Evolutionary conservation across 108 stramenopile genomes (phyloP), one percentile per base, ranked within the genome.

Genomic region (Schizochytrium sp.): DNA sequence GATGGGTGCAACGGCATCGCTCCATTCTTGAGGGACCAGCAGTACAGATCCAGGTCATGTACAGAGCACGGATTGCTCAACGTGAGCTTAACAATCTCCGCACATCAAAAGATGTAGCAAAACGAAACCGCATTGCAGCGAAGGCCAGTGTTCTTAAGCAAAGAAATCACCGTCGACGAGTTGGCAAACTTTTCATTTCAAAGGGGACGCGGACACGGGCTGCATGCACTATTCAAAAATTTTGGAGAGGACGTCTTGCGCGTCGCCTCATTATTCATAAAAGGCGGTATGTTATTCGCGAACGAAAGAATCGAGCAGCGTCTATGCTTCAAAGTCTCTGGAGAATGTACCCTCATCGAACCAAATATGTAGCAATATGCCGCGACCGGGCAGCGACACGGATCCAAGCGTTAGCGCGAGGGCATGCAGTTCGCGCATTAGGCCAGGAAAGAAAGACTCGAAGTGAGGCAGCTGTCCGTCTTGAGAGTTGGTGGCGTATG

Each of bases 401-500:
- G 15, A 83, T 83, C 12, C 76, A 83, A 40, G 76, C 76, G 5
- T n/a, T n/a, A 10, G 10, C 5, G 7, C 47, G 76, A 17, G 76
- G 76, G n/a, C 53, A 83, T 1, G 47, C 76, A 13, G 76, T 83
- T 19, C 76, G 76, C 10, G 53, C 47, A 42, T 10, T 55, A 5
- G 50, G 76, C 2, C 76, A 55, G 76, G 28, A 83, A 53, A 17
- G 47, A 13, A 17, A 55, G 47, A n/a, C 4, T 13, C 47, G 53
- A 5, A 1, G 5, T 53, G 2, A 55, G 7, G 5, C 10, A 8
- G 53, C 53, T 5, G 40, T 40, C 0, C 45, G 1, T 10, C 19
- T 83, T 1, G 50, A 83, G 2, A 12, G 50, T 5, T 83, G 76
- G 76, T 83, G 76, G 76, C 76, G 76, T 10, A 83, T 55, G 76